phyloP scores from a whole-genome alignment of 352 stramenopile species.

The Phytophthora macrochlamydospora region DNA sequence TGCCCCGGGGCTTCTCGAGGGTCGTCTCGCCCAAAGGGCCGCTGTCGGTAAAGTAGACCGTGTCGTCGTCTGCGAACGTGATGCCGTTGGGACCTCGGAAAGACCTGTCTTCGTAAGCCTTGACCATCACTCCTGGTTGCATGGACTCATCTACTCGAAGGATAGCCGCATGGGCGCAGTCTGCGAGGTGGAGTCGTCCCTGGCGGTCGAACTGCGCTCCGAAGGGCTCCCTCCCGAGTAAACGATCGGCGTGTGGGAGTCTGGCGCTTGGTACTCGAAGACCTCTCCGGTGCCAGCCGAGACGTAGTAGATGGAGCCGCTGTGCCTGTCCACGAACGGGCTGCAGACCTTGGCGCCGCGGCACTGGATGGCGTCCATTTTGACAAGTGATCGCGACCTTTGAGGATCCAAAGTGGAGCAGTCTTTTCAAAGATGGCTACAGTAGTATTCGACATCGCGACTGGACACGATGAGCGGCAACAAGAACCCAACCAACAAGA shows the following conservation, averaged over 20 bases:
- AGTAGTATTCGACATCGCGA: not conserved
- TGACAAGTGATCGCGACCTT: conserved; percentile 20
- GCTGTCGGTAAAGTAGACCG: conserved; percentile 88
- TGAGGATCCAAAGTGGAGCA: conserved; percentile 17
- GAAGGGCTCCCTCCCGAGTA: conserved; percentile 76
- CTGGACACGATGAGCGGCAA: conserved; percentile 46
- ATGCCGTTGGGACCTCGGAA: conserved; percentile 79
- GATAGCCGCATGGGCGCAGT: conserved; percentile 76
- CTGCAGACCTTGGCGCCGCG: conserved; percentile 77
- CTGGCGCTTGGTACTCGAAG: conserved; percentile 49
- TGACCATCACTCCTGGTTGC: conserved; percentile 79
- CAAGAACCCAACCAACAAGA: conserved; percentile 69
- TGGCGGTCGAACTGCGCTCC: conserved; percentile 68
- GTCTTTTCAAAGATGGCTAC: conserved; percentile 1
- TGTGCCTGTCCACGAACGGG: conserved; percentile 49
- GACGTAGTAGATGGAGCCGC: conserved; percentile 68
- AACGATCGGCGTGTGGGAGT: conserved; percentile 52
- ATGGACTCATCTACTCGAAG: conserved; percentile 63
- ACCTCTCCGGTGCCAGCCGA: conserved; percentile 75
- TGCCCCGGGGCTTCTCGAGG: conserved; percentile 76
- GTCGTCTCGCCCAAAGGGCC: conserved; percentile 86
- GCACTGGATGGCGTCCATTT: conserved; percentile 54
- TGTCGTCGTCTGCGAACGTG: conserved; percentile 56
- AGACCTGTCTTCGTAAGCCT: conserved; percentile 79
- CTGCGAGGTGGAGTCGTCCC: conserved; percentile 68